Conservation (phyloP, 2,329 filamentous ascomycete species). For the Arachnomyces sp. region DNA sequence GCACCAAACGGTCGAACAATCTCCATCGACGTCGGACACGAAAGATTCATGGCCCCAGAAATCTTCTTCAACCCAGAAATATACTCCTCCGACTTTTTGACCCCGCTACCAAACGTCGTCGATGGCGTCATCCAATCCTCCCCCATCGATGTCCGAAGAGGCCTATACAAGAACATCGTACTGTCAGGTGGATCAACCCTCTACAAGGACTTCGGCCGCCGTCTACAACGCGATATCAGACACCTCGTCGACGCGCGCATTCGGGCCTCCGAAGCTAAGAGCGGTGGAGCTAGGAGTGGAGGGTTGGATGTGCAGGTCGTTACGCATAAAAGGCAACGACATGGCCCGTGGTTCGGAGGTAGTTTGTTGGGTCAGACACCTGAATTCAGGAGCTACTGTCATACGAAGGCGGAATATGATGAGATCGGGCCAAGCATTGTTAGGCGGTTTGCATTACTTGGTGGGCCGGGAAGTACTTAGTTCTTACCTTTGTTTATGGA, state of each 20-base stretch:
- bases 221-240: constrained; percentile 94
- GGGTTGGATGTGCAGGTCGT: constrained; percentile 96
- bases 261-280: constrained; percentile 80
- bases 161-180: constrained; percentile 99
- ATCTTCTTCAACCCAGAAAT: constrained; percentile 99
- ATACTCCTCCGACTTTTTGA: constrained; percentile 97
- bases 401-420: constrained; percentile 84
- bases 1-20: constrained; percentile 79
- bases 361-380: constrained; percentile 94
- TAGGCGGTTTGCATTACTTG: constrained; percentile 83
- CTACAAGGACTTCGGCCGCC: constrained; percentile 96
- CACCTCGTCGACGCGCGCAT: constrained; percentile 91
- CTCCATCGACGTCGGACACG: constrained; percentile 88
- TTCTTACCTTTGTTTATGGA: background rate
- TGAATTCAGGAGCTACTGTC: constrained; percentile 97
- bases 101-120: constrained; percentile 85
- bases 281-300: constrained; percentile 85
- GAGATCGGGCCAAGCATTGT: constrained; percentile 95
- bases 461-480: constrained; percentile 64
- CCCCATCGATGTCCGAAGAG: constrained; percentile 92
- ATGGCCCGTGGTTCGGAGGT: constrained; percentile 97
- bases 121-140: constrained; percentile 96
- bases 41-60: constrained; percentile 94
- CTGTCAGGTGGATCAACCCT: constrained; percentile 92
- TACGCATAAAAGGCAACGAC: constrained; percentile 91